Percentiles rank a stretch among this genome's conserved stretches.
phyloP scores from a whole-genome alignment of 2,329 filamentous ascomycete genomes.

The Keithomyces neogunnii region DNA sequence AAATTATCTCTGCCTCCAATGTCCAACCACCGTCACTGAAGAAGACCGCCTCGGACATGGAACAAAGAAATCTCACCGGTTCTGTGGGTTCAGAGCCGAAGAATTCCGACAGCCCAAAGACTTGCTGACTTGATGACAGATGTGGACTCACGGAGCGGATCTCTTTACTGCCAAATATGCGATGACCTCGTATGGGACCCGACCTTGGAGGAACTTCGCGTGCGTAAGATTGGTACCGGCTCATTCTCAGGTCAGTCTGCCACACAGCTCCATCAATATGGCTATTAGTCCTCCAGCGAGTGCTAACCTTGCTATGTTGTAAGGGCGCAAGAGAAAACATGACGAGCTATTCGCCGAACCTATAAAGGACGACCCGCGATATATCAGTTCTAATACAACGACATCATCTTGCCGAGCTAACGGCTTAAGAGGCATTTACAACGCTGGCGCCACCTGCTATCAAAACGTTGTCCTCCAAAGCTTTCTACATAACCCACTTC shows the following conservation, averaged over 20 bases:
- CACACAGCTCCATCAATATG: neutral
- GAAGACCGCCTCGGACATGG: constrained; percentile 61
- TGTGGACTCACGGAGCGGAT: constrained; percentile 68
- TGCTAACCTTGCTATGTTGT: neutral
- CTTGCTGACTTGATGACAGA: constrained; percentile 38
- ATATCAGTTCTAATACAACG: constrained; percentile 70
- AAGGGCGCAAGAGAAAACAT: constrained; percentile 65
- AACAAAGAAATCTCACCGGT: constrained; percentile 60
- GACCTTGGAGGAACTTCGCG: constrained; percentile 65
- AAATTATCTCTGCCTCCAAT: constrained; percentile 67
- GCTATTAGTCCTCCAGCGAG: neutral
- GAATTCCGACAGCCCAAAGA: neutral
- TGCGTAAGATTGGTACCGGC: constrained; percentile 60
- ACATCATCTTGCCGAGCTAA: constrained; percentile 76
- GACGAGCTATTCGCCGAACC: constrained; percentile 61
- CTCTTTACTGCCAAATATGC: constrained; percentile 73
- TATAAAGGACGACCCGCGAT: constrained; percentile 63
- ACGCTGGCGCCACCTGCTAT: constrained; percentile 97
- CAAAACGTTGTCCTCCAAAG: constrained; percentile 94
- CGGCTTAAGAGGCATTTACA: constrained; percentile 87
- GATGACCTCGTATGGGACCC: constrained; percentile 79
- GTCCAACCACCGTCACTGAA: constrained; percentile 58
- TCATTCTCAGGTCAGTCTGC: constrained; percentile 49
- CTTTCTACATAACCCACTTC: constrained; percentile 84
- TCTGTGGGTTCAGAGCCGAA: constrained; percentile 47